These are phyloP conservation scores for Collybiopsis luxurians DNA, from an alignment of 768 basidiomycete genomes.

Conservation along the genomic window DNA sequence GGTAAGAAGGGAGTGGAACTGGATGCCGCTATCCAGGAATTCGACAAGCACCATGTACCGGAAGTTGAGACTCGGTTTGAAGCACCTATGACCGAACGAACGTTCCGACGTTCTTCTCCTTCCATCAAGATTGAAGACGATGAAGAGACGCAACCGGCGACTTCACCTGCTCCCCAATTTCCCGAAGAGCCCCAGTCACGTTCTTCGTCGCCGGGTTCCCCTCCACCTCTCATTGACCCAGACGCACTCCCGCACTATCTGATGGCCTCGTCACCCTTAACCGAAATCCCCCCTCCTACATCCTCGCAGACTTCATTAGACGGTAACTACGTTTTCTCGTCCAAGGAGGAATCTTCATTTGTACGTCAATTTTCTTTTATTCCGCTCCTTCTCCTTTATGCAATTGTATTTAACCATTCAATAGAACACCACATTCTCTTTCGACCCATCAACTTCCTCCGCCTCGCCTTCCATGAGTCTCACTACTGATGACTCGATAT, in stretches of 20 bases:
- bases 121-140: constrained; percentile 42
- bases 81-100: constrained; percentile 67
- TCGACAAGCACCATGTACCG: constrained; percentile 51
- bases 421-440: constrained; percentile 42
- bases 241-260: constrained; percentile 2
- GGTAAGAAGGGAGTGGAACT: constrained; percentile 55
- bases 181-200: constrained; percentile 9
- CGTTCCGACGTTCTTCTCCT: constrained; percentile 65
- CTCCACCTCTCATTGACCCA: constrained; percentile 9
- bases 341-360: constrained; percentile 45
- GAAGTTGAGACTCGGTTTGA: constrained; percentile 72
- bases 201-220: constrained; percentile 22
- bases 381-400: not conserved
- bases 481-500: not conserved
- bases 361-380: constrained; percentile 36
- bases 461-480: constrained; percentile 23
- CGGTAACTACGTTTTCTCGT: constrained; percentile 24
- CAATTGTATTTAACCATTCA: not conserved
- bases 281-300: constrained; percentile 20
- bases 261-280: not conserved
- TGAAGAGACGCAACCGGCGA: constrained; percentile 10
- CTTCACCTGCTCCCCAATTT: constrained; percentile 11
- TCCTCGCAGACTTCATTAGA: constrained; percentile 32
- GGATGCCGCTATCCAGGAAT: constrained; percentile 52
- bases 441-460: constrained; percentile 32